Conservation (phyloP, 257 asterid genomes). For the Orobanche coerulescens region DNA sequence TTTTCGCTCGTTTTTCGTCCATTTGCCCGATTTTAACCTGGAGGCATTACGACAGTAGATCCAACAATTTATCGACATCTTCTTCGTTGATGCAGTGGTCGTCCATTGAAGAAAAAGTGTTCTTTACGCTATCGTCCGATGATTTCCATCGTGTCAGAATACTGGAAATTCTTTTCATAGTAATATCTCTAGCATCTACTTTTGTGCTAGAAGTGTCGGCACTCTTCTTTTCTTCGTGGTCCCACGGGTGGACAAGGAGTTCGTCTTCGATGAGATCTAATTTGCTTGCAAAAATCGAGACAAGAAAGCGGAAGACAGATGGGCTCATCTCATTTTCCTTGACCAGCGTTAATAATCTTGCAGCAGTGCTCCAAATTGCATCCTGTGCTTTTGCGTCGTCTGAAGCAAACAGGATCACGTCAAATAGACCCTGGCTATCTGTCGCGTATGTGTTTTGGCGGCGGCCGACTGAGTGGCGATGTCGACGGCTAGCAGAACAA, state of each 20-base stretch:
- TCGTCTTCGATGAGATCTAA: conserved; percentile 60
- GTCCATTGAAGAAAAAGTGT: conserved; percentile 22
- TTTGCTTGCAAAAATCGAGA: conserved; percentile 49
- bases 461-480: too few species aligned
- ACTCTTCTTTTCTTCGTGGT: conserved; percentile 27
- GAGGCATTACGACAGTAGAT: conserved; percentile 20
- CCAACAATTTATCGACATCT: conserved; percentile 54
- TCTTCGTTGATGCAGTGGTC: conserved; percentile 38
- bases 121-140: conserved; percentile 33
- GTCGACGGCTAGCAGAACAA: too few species aligned
- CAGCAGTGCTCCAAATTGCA: conserved; percentile 73
- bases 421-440: conserved; percentile 72
- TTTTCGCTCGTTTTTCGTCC: too few species aligned
- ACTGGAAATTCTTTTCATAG: conserved; percentile 39
- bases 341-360: conserved; percentile 43
- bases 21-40: too few species aligned
- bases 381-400: conserved; percentile 57
- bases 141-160: conserved; percentile 52
- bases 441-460: too few species aligned
- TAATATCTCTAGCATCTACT: conserved; percentile 31
- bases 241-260: conserved; percentile 38
- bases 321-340: conserved; percentile 41
- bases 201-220: conserved; percentile 23
- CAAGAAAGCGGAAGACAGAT: conserved; percentile 36
- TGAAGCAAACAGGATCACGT: conserved; percentile 59